A percentile compares a stretch with the other conserved stretches of the same genome.
Evolutionary conservation across 2,329 filamentous ascomycete genomes (phyloP).

Genomic region (Tothia fuscella): DNA sequence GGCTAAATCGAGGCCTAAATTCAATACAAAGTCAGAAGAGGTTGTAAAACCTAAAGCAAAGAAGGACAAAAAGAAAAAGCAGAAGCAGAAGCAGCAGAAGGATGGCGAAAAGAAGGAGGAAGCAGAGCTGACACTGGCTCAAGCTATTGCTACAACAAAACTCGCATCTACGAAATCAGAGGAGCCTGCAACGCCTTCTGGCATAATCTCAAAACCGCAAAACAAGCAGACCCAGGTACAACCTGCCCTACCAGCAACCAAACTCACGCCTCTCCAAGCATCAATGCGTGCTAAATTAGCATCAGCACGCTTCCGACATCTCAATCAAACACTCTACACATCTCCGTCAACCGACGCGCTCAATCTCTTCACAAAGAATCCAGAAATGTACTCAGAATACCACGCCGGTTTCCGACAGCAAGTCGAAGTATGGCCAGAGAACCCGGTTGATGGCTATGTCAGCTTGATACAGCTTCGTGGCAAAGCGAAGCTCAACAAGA

Average conservation of each 20-base stretch:
- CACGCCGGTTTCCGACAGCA: slow-evolving; percentile 93
- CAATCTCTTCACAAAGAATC: slow-evolving; percentile 67
- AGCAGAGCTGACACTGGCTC: slow-evolving; percentile 10
- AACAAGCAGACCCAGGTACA: slow-evolving; percentile 12
- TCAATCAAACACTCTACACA: slow-evolving; percentile 95
- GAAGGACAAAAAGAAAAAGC: slow-evolving; percentile 27
- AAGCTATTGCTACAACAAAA: too few species aligned
- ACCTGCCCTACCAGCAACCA: slow-evolving; percentile 26
- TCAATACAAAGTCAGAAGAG: slow-evolving; percentile 16
- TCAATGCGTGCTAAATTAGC: slow-evolving; percentile 92
- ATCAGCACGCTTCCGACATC: slow-evolving; percentile 89
- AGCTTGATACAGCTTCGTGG: slow-evolving; percentile 56
- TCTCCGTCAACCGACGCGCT: slow-evolving; percentile 77
- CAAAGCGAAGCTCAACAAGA: slow-evolving; percentile 33
- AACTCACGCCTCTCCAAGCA: slow-evolving; percentile 83
- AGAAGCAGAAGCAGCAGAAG: slow-evolving; percentile 26
- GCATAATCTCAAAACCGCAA: slow-evolving; percentile 15
- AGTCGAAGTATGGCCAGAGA: slow-evolving; percentile 91
- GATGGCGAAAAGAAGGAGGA: slow-evolving; percentile 19
- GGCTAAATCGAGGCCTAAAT: too few species aligned
- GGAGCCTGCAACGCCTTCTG: slow-evolving; percentile 12
- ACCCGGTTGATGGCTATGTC: slow-evolving; percentile 85
- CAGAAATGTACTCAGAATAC: slow-evolving; percentile 92
- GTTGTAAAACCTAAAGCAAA: slow-evolving; percentile 18
- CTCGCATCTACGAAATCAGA: background rate